Base-by-base conservation (phyloP, 768 basidiomycete species). In the Lactarius akahatsu region DNA sequence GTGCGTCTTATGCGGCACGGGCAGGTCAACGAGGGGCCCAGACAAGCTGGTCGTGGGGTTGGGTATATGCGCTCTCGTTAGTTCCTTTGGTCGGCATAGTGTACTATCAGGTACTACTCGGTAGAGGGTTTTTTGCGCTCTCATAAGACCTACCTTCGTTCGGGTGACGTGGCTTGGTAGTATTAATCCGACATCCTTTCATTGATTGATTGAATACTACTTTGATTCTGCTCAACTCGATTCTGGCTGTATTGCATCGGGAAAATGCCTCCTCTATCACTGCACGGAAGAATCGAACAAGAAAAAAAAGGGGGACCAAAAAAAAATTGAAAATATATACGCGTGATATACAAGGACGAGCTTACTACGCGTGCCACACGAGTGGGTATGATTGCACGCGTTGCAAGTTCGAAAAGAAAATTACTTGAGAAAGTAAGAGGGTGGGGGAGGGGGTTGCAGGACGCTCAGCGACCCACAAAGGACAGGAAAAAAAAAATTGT, bases 381-480 rank as follows among this genome's bases (percentile, higher is more conserved):
- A 45, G 55, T n/a, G 30, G 55, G 61, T 66, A 66, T 59, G 66
- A 60, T 57, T 18, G 43, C 50, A 63, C 40, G 56, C 55, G 58
- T 63, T 52, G 69, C 56, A 63, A 68, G 23, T 40, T 59, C 47
- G 11, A 41, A 61, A 57, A 54, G 36, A 20, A 36, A 26, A 43
- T 6, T 43, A 10, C 47, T 38, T 26, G 41, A 32, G 43, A 20
- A 59, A 56, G 26, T 10, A 50, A 50, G 28, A 40, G 55, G 36
- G 47, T 34, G 41, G 28, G 28, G 11, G 57, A 40, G 36, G 41
- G 41, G 28, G n/a, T 40, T 62, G 28, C 41, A 20, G 55, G 60
- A 64, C 57, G 69, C 59, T 56, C 67, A 68, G 57, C 69, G 63
- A 65, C 66, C 55, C 57, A n/a, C 28, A 62, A 62, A 54, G 38